Conservation (phyloP, 2,329 filamentous ascomycete genomes). For the Sporothrix inflata region DNA sequence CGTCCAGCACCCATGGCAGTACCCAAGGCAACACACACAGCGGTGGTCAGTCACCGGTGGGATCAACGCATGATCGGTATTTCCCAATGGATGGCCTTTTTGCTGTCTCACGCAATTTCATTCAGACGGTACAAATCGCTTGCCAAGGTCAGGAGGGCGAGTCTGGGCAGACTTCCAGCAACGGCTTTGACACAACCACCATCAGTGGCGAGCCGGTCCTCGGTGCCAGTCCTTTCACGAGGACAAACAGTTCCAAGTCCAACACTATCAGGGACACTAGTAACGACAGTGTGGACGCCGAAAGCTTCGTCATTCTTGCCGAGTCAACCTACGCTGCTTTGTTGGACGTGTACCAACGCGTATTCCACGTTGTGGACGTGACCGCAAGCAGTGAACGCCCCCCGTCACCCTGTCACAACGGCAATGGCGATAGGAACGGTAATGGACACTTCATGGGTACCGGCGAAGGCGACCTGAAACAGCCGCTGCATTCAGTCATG, state of each 20-base stretch:
- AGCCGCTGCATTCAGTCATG: neutral
- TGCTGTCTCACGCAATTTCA: conserved; percentile 44
- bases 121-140: conserved; percentile 41
- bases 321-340: conserved; percentile 47
- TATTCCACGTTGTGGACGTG: conserved; percentile 44
- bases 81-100: conserved; percentile 50
- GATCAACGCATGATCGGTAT: conserved; percentile 33
- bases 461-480: conserved; percentile 14
- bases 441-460: neutral
- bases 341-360: conserved; percentile 47
- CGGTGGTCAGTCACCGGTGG: neutral
- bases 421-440: neutral
- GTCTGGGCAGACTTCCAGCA: too few relatives aligned
- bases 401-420: neutral
- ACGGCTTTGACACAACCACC: neutral
- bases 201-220: neutral
- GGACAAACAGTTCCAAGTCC: neutral
- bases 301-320: conserved; percentile 40
- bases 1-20: neutral
- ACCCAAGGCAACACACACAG: neutral
- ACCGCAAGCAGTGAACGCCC: neutral
- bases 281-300: conserved; percentile 23
- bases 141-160: neutral
- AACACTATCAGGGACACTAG: neutral
- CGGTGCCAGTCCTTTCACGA: neutral